These are phyloP conservation scores for Nakaseomyces nivariensis DNA, from an alignment of 1,139 yeast genomes.

Conservation along the genomic window DNA sequence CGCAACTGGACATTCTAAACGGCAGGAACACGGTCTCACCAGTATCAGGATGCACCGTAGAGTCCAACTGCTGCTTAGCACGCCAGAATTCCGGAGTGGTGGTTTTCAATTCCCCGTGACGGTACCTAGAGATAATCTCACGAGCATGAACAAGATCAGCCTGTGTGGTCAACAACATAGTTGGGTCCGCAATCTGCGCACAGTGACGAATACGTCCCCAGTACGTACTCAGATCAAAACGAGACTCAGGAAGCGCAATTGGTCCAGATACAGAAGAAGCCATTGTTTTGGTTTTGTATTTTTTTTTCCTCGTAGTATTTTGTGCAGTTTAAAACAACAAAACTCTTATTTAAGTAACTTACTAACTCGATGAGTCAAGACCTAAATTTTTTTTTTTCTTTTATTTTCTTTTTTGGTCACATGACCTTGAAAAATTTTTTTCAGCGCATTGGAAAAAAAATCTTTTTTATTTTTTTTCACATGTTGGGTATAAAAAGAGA, in stretches of 20 bases:
- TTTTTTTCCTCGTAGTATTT: not conserved
- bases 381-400: not conserved
- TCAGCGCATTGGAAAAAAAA: not conserved
- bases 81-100: slow-evolving; percentile 84
- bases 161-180: slow-evolving; percentile 69
- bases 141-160: slow-evolving; percentile 58
- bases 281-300: slow-evolving; percentile 35
- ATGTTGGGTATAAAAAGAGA: not conserved
- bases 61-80: slow-evolving; percentile 77
- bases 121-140: slow-evolving; percentile 56
- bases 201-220: slow-evolving; percentile 93
- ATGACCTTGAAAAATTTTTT: not conserved
- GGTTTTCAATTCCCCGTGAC: slow-evolving; percentile 47
- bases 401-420: not conserved
- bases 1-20: slow-evolving; percentile 94
- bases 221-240: slow-evolving; percentile 68
- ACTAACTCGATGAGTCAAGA: not conserved
- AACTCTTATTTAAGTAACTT: not conserved
- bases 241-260: slow-evolving; percentile 66
- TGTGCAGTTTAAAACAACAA: too few relatives aligned
- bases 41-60: slow-evolving; percentile 89
- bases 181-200: slow-evolving; percentile 85
- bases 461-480: too few relatives aligned
- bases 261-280: slow-evolving; percentile 84
- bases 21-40: slow-evolving; percentile 89